These are phyloP conservation scores for Lactarius sanguifluus DNA, from an alignment of 768 basidiomycete genomes.

Conservation along the genomic window DNA sequence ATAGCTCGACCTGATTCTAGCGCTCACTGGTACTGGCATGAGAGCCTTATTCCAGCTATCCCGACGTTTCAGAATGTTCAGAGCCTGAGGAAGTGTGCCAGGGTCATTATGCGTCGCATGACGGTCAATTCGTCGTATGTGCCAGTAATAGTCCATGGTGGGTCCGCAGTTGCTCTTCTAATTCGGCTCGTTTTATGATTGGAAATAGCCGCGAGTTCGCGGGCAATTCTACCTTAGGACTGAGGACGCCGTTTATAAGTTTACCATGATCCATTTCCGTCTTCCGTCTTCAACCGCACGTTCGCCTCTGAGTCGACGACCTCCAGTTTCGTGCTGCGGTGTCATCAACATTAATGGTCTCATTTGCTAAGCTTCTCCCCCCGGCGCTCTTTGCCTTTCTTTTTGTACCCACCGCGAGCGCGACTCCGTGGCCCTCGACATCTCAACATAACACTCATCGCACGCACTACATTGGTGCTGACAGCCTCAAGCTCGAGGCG, in stretches of 20 bases:
- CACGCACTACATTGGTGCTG: conserved; percentile 29
- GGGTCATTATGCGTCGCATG: no score
- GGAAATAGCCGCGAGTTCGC: no score
- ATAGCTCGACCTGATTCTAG: no score
- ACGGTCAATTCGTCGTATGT: no score
- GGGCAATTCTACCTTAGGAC: no score
- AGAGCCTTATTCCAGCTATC: no score
- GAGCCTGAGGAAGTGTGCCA: no score
- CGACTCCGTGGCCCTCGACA: conserved; percentile 29
- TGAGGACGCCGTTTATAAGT: neutral
- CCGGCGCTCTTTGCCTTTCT: conserved; percentile 31
- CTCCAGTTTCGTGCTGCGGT: neutral
- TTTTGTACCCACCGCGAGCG: conserved; percentile 28
- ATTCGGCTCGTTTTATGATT: no score
- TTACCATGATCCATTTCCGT: neutral
- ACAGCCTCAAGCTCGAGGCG: conserved; percentile 28
- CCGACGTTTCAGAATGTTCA: no score
- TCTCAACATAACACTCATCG: conserved; percentile 32
- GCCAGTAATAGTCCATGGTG: no score
- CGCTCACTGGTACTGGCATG: no score
- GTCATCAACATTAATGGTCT: conserved; percentile 26
- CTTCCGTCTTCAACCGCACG: neutral
- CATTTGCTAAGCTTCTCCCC: conserved; percentile 30
- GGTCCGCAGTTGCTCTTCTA: no score
- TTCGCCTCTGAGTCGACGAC: neutral